Conservation (phyloP, 225 moss, liverwort and hornwort species). For the Asterella californica region DNA sequence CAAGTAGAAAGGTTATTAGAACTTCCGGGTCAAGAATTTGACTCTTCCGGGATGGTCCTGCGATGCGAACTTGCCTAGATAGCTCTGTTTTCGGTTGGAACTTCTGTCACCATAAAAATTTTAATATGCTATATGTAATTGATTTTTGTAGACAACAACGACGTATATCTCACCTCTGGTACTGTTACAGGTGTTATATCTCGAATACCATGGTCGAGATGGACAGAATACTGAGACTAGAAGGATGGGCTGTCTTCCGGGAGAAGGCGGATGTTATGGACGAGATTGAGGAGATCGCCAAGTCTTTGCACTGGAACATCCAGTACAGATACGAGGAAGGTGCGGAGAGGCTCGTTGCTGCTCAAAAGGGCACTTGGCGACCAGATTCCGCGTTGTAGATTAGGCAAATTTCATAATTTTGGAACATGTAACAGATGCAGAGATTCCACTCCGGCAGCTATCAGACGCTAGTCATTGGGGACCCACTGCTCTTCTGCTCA, state of each 20-base stretch:
- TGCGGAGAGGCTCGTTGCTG: slow-evolving; percentile 50
- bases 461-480: not conserved
- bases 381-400: slow-evolving; percentile 34
- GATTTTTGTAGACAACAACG: no score
- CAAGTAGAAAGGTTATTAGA: not conserved
- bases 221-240: slow-evolving; percentile 72
- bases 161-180: not conserved
- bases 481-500: not conserved
- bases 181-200: slow-evolving; percentile 56
- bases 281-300: slow-evolving; percentile 45
- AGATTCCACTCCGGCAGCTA: not conserved
- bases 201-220: slow-evolving; percentile 65
- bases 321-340: slow-evolving; percentile 42
- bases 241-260: slow-evolving; percentile 76
- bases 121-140: not conserved
- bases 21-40: not conserved
- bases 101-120: not conserved
- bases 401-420: not conserved
- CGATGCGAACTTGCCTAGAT: not conserved
- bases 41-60: not conserved
- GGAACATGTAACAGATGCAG: not conserved
- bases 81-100: not conserved
- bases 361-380: slow-evolving; percentile 74
- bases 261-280: slow-evolving; percentile 51
- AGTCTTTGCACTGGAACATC: slow-evolving; percentile 70